Percentiles rank a stretch among this genome's conserved stretches.
phyloP scores from a whole-genome alignment of 768 basidiomycete species.

The Kockovaella imperatae region DNA sequence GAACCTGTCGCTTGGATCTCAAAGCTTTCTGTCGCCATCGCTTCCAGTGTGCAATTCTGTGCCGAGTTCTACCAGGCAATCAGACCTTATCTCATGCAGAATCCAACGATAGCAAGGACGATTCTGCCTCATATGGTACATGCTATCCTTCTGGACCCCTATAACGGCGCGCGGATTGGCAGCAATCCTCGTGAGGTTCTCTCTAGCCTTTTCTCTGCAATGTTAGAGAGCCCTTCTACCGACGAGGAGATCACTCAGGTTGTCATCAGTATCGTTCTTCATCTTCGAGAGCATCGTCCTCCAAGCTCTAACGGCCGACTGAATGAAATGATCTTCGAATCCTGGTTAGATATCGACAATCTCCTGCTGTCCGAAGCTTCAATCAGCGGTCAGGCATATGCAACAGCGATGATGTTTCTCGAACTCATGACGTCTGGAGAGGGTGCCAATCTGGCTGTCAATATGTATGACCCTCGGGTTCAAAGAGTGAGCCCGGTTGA shows the following conservation, averaged over 20 bases:
- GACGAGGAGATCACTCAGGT: conserved; percentile 48
- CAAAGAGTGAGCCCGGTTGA: conserved; percentile 21
- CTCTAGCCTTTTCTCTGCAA: conserved; percentile 53
- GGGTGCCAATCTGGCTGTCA: conserved; percentile 5
- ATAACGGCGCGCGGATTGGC: too few species aligned
- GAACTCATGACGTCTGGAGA: conserved; percentile 63
- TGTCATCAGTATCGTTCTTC: conserved; percentile 67
- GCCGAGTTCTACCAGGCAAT: conserved; percentile 2
- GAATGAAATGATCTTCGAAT: conserved; percentile 37
- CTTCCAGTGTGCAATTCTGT: too few species aligned
- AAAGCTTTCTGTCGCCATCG: too few species aligned
- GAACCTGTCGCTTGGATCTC: too few species aligned
- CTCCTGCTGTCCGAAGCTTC: conserved; percentile 64
- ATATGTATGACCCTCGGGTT: conserved; percentile 7
- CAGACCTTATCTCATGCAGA: neutral
- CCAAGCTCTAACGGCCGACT: conserved; percentile 38
- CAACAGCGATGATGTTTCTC: conserved; percentile 80
- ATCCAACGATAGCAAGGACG: neutral
- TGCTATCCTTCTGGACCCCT: too few species aligned
- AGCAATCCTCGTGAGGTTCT: too few species aligned
- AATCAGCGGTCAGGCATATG: conserved; percentile 70
- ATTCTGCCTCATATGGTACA: too few species aligned
- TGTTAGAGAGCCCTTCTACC: conserved; percentile 50
- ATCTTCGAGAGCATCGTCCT: conserved; percentile 64
- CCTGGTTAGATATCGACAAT: conserved; percentile 76